Evolutionary conservation across 306 rosid genomes (phyloP).

Genomic region (Cucumis melo): DNA sequence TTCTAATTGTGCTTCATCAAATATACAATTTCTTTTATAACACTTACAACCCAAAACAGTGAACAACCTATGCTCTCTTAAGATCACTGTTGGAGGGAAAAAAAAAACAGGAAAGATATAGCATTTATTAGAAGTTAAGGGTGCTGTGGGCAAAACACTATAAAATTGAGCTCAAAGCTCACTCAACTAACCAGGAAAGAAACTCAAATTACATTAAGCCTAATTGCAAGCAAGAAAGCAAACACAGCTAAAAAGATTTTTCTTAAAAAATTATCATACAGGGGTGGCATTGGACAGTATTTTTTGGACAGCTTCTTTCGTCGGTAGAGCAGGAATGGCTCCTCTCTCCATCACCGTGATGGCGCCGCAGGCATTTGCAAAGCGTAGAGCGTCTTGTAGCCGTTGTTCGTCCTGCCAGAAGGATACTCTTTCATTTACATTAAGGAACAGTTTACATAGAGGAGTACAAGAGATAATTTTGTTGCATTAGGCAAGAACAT

Average conservation of each 20-base stretch:
- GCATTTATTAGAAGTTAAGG: not conserved
- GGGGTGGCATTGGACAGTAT: constrained; percentile 27
- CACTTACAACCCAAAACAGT: constrained; percentile 7
- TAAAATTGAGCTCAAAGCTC: not conserved
- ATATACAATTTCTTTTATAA: constrained; percentile 6
- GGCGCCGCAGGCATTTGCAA: constrained; percentile 79
- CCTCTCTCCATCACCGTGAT: constrained; percentile 71
- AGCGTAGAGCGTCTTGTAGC: constrained; percentile 46
- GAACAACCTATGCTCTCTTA: not conserved
- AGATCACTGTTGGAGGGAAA: not conserved
- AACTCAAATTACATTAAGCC: constrained; percentile 5
- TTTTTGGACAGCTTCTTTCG: constrained; percentile 42
- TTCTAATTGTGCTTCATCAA: not conserved
- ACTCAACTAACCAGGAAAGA: not conserved
- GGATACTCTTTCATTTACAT: not conserved
- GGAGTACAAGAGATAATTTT: not conserved
- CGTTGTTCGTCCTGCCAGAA: constrained; percentile 45
- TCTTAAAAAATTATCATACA: constrained; percentile 5
- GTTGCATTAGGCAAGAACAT: not conserved
- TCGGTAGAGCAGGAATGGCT: constrained; percentile 83
- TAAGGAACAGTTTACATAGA: not conserved
- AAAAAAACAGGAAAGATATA: not conserved
- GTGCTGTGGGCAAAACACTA: not conserved
- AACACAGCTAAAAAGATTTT: not conserved
- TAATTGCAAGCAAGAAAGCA: constrained; percentile 1